Conservation (phyloP, 768 basidiomycete genomes). For the Phylloporus arenicola region DNA sequence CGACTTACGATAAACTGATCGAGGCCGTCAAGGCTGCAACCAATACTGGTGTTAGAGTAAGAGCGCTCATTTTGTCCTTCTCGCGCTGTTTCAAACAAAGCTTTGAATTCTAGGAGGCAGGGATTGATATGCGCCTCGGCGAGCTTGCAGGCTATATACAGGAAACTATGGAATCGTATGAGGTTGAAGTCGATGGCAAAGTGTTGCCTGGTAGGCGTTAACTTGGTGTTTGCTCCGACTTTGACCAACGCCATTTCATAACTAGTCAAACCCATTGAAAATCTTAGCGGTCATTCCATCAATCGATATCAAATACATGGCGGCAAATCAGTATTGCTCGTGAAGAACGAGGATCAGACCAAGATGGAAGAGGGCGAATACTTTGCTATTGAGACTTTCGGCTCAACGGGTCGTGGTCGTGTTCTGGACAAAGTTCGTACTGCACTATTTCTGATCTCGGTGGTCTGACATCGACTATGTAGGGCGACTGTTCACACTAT, state of each 20-base stretch:
- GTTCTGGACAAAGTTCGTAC: conserved; percentile 72
- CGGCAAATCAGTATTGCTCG: conserved; percentile 85
- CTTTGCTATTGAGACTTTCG: conserved; percentile 98
- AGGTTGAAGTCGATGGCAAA: conserved; percentile 88
- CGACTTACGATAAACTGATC: conserved; percentile 82
- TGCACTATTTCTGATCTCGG: background rate
- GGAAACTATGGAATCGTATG: conserved; percentile 98
- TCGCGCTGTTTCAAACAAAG: conserved; percentile 2
- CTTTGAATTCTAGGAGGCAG: conserved; percentile 67
- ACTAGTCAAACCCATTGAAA: conserved; percentile 89
- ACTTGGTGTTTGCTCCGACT: background rate
- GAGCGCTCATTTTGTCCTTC: conserved; percentile 10
- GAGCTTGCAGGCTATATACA: conserved; percentile 91
- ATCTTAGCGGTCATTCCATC: conserved; percentile 94
- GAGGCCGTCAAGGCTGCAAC: conserved; percentile 94
- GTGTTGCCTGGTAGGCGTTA: conserved; percentile 59
- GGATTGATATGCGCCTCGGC: conserved; percentile 90
- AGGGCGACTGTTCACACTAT: conserved; percentile 96
- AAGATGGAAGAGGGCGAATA: conserved; percentile 99
- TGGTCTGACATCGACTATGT: conserved; percentile 2
- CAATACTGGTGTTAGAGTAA: conserved; percentile 81
- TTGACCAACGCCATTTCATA: background rate
- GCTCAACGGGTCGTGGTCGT: conserved; percentile 88
- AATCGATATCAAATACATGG: conserved; percentile 89
- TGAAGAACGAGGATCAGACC: conserved; percentile 83